Evolutionary conservation across 2,329 filamentous ascomycete genomes (phyloP), one percentile per base, ranked within the genome.

Genomic region (Raffaelea albimanens): DNA sequence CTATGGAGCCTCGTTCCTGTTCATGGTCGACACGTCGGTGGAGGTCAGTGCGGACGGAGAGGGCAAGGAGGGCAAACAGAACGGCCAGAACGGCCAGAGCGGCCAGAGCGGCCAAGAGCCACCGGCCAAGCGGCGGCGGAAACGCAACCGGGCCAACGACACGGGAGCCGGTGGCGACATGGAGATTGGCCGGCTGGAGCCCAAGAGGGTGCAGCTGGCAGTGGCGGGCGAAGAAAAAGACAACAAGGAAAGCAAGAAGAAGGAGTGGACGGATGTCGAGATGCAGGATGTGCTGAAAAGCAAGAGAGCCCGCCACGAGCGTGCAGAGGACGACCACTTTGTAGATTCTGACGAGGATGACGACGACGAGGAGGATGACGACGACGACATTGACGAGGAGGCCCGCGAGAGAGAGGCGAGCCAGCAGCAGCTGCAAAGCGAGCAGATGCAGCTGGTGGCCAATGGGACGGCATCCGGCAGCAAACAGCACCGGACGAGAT

Each of bases 1-100:
- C 19, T 96, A 95, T 59, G 90, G 91, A 7, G 78, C 80, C 38
- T 82, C 78, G 1, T 97, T 89, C 75, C 65, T 98, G 21, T 89
- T 87, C 68, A 97, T 97, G 90, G 79, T 98, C 51, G 89, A 97
- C 62, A 69, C 95, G 25, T 77, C 78, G 19, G 76, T 77, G 57
- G 84, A 95, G 13, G 25, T 29, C 25, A 13, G 25, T 13, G 7
- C 25, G 7, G 25, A 29, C 7, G 25, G 25, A 7, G 25, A 29
- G 25, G 25, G 7, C 25, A 7, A 13, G 25, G 7, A 29, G 25
- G 25, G 13, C 25, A 29, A 29, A 13, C 34, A n/a, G 8, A 16
- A n/a, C n/a, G 13, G 25, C 13, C 25, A 13, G 25, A 7, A 7
- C 25, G 7, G 25, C 7, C 7, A 13, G 25, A 7, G 25, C 7